Conservation (phyloP, 2,329 filamentous ascomycete genomes). For the Hypocreales sp. region DNA sequence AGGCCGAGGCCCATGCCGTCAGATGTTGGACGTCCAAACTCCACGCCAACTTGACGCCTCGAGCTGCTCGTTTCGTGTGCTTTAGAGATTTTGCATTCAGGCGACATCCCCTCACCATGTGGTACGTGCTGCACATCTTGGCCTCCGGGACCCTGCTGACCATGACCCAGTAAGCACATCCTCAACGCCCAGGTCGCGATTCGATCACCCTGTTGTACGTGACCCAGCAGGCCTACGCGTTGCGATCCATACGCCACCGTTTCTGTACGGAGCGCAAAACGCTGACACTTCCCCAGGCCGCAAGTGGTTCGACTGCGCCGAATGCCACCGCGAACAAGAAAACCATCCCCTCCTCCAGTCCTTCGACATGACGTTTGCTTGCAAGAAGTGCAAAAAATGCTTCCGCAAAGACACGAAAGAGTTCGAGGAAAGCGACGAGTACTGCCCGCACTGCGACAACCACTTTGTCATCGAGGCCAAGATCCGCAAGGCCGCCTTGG, state of each 20-base stretch:
- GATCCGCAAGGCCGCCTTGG: slow-evolving; percentile 66
- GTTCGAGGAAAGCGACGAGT: slow-evolving; percentile 95
- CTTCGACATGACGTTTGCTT: slow-evolving; percentile 85
- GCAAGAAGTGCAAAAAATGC: slow-evolving; percentile 98
- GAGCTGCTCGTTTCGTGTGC: no score
- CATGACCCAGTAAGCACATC: slow-evolving; percentile 67
- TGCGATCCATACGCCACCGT: no score
- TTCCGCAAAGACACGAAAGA: slow-evolving; percentile 88
- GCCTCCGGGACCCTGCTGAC: not conserved
- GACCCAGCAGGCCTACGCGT: no score
- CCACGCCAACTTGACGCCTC: no score
- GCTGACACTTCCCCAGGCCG: slow-evolving; percentile 48
- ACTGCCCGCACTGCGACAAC: slow-evolving; percentile 98
- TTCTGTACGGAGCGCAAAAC: no score
- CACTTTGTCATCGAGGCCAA: slow-evolving; percentile 88
- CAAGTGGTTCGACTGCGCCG: slow-evolving; percentile 98
- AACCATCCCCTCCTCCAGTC: slow-evolving; percentile 60
- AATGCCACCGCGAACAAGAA: slow-evolving; percentile 79
- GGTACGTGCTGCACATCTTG: slow-evolving; percentile 12
- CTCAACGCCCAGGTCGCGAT: slow-evolving; percentile 96
- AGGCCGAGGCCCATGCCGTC: no score
- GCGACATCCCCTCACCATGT: no score
- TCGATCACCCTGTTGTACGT: slow-evolving; percentile 84
- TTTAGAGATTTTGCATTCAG: no score
- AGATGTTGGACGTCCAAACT: no score